Base-by-base conservation (phyloP, 2,329 filamentous ascomycete genomes). In the Aaosphaeria arxii region DNA sequence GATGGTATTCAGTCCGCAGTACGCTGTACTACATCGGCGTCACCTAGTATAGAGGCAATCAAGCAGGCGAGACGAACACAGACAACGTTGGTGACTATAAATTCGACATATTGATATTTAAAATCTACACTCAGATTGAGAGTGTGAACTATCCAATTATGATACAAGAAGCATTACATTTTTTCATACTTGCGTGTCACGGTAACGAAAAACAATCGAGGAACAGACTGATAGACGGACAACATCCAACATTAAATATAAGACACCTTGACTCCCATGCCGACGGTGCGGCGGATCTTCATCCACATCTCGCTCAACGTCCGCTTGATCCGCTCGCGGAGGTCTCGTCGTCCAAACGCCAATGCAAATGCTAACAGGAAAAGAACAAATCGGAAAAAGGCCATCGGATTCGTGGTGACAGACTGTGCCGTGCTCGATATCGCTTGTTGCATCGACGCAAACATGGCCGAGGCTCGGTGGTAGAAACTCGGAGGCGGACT, bases 231-330 rank as follows among this genome's bases (percentile, higher is more conserved):
- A 24, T 24, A 24, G 17, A 24, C 17, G 17, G 17, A 24, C 17
- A 24, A 24, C 17, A 24, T 24, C 17, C 17, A 24, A 24, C 17
- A 24, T 64, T 60, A 97, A 51, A 99, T 95, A 74, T 97, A 97
- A 68, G 88, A 95, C 63, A 97, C 91, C 75, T 96, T 97, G 54
- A 95, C 88, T 2, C 92, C 94, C 92, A 97, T 97, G 1, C 91
- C 91, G 4, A 92, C 86, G 0, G 94, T 97, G 41, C 84, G 80
- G 66, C 82, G 84, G 38, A 96, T 75, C 74, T 95, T 96, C 46
- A 82, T 81, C 90, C 90, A 95, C 7, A 84, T 84, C 30, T 80
- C 76, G 36, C 80, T 81, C 40, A 95, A 64, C 35, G 91, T 75
- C 47, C 85, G 79, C 65, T 84, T 80, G 33, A 96, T 70, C 55